Evolutionary conservation across 2,329 filamentous ascomycete genomes (phyloP).

Genomic region (Lanzia echinophila): DNA sequence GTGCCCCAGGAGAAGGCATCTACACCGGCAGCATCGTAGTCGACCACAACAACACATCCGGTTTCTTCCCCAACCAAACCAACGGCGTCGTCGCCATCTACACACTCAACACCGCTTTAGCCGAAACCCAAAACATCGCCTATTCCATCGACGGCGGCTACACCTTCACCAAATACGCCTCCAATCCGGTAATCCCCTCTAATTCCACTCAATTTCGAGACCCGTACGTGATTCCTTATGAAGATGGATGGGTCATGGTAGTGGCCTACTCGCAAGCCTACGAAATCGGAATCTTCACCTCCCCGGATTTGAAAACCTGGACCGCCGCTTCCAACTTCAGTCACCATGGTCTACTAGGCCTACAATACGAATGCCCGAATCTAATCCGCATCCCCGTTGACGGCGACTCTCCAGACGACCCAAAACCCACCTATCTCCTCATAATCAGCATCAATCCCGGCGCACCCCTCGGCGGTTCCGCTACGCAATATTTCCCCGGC

Average conservation of each 20-base stretch:
- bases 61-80: conserved; percentile 52
- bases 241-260: conserved; percentile 51
- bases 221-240: conserved; percentile 56
- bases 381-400: conserved; percentile 47
- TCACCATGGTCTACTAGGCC: conserved; percentile 41
- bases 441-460: conserved; percentile 50
- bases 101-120: conserved; percentile 33
- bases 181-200: conserved; percentile 50
- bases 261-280: conserved; percentile 49
- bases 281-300: conserved; percentile 54
- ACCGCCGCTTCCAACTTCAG: conserved; percentile 52
- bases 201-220: conserved; percentile 54
- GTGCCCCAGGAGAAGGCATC: conserved; percentile 38
- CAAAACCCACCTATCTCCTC: conserved; percentile 36
- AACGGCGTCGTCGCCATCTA: conserved; percentile 58
- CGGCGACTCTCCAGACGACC: conserved; percentile 21
- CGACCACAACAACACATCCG: conserved; percentile 58
- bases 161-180: conserved; percentile 51
- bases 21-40: conserved; percentile 42
- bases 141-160: conserved; percentile 57
- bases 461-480: conserved; percentile 48
- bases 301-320: conserved; percentile 52
- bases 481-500: conserved; percentile 50
- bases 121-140: conserved; percentile 52
- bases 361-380: conserved; percentile 51